Percentiles rank a stretch among this genome's conserved stretches.
Conservation (phyloP, 1,284 basidiomycete genomes). For the Porphyrellus sp. region DNA sequence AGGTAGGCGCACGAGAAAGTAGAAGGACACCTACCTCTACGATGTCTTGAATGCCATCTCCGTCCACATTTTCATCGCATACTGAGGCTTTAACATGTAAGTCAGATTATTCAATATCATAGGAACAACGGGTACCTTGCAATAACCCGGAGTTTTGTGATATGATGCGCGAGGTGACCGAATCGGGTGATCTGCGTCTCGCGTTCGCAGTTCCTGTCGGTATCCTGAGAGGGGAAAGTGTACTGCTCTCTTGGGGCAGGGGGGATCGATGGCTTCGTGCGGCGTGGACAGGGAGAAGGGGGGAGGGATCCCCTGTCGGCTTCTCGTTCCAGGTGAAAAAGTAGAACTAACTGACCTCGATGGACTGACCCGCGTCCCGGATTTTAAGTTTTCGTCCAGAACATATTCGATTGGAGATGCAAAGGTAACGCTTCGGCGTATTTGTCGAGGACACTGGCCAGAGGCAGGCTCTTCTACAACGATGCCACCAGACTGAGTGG, state of each 20-base stretch:
- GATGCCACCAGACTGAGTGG: not conserved
- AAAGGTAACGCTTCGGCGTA: constrained; percentile 29
- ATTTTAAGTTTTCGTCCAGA: constrained; percentile 2
- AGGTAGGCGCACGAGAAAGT: not conserved
- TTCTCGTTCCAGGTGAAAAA: not conserved
- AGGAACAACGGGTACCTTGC: constrained; percentile 8
- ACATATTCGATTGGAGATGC: constrained; percentile 29
- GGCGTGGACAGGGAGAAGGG: not conserved
- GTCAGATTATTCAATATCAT: not conserved
- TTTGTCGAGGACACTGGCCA: constrained; percentile 8
- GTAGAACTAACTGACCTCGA: constrained; percentile 8
- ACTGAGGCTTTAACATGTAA: not conserved
- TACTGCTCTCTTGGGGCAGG: constrained; percentile 6
- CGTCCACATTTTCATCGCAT: constrained; percentile 4
- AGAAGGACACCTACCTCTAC: constrained; percentile 22
- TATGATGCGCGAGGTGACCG: not conserved
- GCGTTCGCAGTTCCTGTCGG: not conserved
- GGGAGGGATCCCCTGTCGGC: not conserved
- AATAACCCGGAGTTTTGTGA: constrained; percentile 3
- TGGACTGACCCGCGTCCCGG: not conserved
- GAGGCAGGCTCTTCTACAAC: constrained; percentile 1
- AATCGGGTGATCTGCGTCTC: constrained; percentile 2
- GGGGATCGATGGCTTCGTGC: not conserved
- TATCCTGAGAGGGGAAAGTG: constrained; percentile 21
- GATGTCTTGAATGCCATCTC: constrained; percentile 29